These are phyloP conservation scores for Akanthomyces lecanii DNA, from an alignment of 2,329 filamentous ascomycete species.

Conservation along the genomic window DNA sequence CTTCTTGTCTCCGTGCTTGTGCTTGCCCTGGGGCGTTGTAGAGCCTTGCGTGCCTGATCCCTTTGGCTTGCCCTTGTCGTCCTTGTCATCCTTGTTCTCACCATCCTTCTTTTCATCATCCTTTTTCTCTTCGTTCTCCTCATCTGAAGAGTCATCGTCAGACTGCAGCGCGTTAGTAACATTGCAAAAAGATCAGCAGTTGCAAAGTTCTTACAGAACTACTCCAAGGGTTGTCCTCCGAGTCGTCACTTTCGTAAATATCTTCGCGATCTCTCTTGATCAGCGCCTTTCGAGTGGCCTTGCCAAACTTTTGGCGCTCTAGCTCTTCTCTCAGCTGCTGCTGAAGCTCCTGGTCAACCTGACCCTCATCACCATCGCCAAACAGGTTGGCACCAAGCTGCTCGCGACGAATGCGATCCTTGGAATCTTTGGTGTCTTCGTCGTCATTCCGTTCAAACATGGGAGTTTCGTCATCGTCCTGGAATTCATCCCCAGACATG, in stretches of 20 bases:
- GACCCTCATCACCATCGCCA: slow-evolving; percentile 62
- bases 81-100: slow-evolving; percentile 50
- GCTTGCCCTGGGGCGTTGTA: slow-evolving; percentile 50
- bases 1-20: slow-evolving; percentile 46
- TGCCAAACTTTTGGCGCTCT: slow-evolving; percentile 66
- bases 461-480: slow-evolving; percentile 79
- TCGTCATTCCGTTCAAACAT: slow-evolving; percentile 75
- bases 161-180: background rate
- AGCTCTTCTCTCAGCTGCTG: slow-evolving; percentile 66
- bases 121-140: slow-evolving; percentile 44
- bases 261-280: slow-evolving; percentile 81
- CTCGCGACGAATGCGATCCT: slow-evolving; percentile 69
- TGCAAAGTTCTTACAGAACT: slow-evolving; percentile 30
- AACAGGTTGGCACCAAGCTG: slow-evolving; percentile 88
- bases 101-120: slow-evolving; percentile 56
- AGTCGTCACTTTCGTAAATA: slow-evolving; percentile 72
- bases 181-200: background rate
- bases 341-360: slow-evolving; percentile 70
- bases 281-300: slow-evolving; percentile 73
- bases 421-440: slow-evolving; percentile 70
- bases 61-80: slow-evolving; percentile 46
- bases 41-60: slow-evolving; percentile 66
- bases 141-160: slow-evolving; percentile 32
- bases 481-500: slow-evolving; percentile 69
- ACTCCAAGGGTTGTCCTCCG: slow-evolving; percentile 40